Evolutionary conservation across 352 stramenopile species (phyloP).

Genomic region (Pelagophyceae sp.): DNA sequence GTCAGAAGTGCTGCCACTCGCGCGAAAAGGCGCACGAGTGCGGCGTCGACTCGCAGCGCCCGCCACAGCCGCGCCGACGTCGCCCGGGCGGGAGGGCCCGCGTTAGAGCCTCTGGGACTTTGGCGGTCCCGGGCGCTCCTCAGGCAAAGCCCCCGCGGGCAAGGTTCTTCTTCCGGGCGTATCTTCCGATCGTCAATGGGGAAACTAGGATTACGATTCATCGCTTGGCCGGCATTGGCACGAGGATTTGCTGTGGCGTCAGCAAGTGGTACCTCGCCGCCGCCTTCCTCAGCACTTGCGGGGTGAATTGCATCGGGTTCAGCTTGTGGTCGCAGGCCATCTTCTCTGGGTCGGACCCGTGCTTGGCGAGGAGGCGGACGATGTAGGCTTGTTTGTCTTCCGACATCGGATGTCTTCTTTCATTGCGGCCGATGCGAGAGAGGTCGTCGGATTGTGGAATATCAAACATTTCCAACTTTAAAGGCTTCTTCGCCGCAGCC

Average conservation of each 20-base stretch:
- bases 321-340: neutral
- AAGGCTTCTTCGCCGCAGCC: neutral
- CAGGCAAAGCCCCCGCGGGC: too few relatives aligned
- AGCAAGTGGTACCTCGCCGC: neutral
- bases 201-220: too few relatives aligned
- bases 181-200: too few relatives aligned
- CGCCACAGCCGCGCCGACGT: too few relatives aligned
- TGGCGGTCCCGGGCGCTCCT: too few relatives aligned
- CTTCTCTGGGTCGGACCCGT: neutral
- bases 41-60: too few relatives aligned
- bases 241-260: neutral
- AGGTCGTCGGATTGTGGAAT: neutral
- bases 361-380: neutral
- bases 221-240: neutral
- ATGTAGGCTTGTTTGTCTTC: slow-evolving; percentile 18
- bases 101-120: too few relatives aligned
- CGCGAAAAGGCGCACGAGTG: too few relatives aligned
- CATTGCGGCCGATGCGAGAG: neutral
- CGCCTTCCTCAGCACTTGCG: neutral
- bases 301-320: slow-evolving; percentile 5
- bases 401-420: neutral
- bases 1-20: too few relatives aligned
- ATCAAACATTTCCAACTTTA: neutral
- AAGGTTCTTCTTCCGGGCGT: too few relatives aligned
- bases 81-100: too few relatives aligned